Conservation (phyloP, 192 early-diverging fungal species). For the Coemansia sp. region DNA sequence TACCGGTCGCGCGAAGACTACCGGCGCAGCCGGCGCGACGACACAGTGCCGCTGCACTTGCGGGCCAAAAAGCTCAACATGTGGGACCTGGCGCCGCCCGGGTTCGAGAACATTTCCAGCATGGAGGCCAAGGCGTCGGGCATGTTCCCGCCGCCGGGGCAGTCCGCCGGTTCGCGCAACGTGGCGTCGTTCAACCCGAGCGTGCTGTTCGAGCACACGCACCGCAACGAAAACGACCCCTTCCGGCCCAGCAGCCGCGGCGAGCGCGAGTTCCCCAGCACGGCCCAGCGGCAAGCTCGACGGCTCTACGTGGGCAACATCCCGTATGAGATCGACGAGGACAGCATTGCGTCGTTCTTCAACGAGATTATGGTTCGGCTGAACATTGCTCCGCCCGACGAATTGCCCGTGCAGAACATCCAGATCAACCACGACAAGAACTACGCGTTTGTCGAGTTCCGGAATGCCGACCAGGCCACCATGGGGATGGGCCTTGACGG, state of each 20-base stretch:
- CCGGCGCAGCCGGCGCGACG: conserved; percentile 12
- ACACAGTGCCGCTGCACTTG: conserved; percentile 74
- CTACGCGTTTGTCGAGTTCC: conserved; percentile 97
- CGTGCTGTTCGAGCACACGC: conserved; percentile 47
- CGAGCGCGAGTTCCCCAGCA: conserved; percentile 48
- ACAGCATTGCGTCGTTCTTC: conserved; percentile 74
- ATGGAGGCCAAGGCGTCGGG: conserved; percentile 87
- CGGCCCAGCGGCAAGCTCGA: conserved; percentile 69
- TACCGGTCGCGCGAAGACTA: conserved; percentile 25
- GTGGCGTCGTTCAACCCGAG: conserved; percentile 48
- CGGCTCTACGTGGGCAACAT: conserved; percentile 92
- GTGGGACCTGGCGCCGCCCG: conserved; percentile 91
- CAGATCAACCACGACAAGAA: conserved; percentile 94
- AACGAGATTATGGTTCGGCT: conserved; percentile 80
- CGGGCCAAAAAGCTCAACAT: conserved; percentile 74
- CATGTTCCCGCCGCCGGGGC: conserved; percentile 40
- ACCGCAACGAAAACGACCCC: conserved; percentile 51
- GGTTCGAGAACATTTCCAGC: conserved; percentile 83
- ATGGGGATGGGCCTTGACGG: conserved; percentile 92
- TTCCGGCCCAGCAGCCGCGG: conserved; percentile 45
- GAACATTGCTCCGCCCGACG: conserved; percentile 67
- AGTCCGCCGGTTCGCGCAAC: conserved; percentile 38
- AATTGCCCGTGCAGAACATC: conserved; percentile 69
- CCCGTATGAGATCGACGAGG: conserved; percentile 72
- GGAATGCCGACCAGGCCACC: conserved; percentile 83